Evolutionary conservation across 78 protist genomes (phyloP).

Genomic region (Chrysochromulina tobinii): DNA sequence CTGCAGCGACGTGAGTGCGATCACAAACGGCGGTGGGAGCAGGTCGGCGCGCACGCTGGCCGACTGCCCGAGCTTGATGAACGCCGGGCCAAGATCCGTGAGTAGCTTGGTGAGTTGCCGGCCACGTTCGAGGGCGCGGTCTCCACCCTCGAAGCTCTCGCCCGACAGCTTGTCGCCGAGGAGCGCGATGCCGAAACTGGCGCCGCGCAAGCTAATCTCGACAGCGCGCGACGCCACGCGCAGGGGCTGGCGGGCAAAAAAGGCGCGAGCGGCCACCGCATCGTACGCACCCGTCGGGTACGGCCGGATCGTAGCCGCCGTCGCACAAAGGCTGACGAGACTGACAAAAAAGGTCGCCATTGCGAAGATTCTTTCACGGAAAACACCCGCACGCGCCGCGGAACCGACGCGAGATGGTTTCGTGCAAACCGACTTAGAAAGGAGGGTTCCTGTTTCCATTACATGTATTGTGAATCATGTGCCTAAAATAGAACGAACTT

Average conservation of each 20-base stretch:
- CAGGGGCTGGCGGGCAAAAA: not conserved
- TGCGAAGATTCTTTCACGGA: no score
- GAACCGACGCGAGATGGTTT: no score
- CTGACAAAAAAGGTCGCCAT: no score
- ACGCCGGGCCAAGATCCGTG: conserved; percentile 22
- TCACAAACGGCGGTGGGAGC: not conserved
- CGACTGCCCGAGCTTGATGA: conserved; percentile 45
- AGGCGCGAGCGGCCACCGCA: not conserved
- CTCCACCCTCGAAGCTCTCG: not conserved
- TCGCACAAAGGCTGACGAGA: no score
- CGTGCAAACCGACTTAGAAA: no score
- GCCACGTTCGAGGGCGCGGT: not conserved
- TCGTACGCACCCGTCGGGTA: conserved; percentile 25
- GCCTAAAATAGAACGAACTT: no score
- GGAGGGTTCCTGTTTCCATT: no score
- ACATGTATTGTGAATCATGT: no score
- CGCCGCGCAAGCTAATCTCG: not conserved
- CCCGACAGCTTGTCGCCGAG: not conserved
- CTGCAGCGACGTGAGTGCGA: not conserved
- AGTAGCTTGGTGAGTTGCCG: not conserved
- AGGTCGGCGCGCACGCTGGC: conserved; percentile 20
- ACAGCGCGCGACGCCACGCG: not conserved
- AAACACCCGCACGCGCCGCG: no score
- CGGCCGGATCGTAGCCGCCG: not conserved
- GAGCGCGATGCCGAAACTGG: not conserved